A percentile compares a stretch with the other conserved stretches of the same genome.
These are phyloP conservation scores for Lepiota subincarnata DNA, from an alignment of 768 basidiomycete genomes.

Conservation along the genomic window DNA sequence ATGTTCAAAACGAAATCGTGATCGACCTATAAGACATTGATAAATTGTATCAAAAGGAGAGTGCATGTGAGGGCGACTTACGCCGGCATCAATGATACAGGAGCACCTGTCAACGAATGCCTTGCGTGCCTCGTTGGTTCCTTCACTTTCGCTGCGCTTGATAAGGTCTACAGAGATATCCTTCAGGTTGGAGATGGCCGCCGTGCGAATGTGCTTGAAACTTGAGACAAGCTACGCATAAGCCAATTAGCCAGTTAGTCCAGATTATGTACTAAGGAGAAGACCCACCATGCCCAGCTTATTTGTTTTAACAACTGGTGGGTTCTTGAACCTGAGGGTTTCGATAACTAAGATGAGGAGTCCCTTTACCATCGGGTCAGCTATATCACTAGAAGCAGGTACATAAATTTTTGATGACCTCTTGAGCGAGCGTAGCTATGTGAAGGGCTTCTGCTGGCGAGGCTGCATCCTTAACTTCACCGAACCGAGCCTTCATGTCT, in stretches of 20 bases:
- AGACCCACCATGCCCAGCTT: slow-evolving; percentile 65
- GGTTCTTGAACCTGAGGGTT: slow-evolving; percentile 67
- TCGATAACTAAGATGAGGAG: slow-evolving; percentile 69
- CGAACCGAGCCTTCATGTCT: slow-evolving; percentile 59
- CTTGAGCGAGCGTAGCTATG: slow-evolving; percentile 68
- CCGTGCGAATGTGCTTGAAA: slow-evolving; percentile 58
- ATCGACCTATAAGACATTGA: slow-evolving; percentile 50
- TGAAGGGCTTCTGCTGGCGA: slow-evolving; percentile 63
- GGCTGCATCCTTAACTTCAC: slow-evolving; percentile 32
- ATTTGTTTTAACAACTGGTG: slow-evolving; percentile 65
- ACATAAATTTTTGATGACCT: slow-evolving; percentile 36
- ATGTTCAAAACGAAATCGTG: slow-evolving; percentile 58
- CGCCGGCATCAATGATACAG: slow-evolving; percentile 30
- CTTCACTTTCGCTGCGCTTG: slow-evolving; percentile 48
- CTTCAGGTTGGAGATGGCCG: slow-evolving; percentile 47
- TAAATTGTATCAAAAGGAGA: slow-evolving; percentile 4
- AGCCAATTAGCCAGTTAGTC: slow-evolving; percentile 7
- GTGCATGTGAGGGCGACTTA: slow-evolving; percentile 14
- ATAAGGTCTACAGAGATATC: slow-evolving; percentile 53
- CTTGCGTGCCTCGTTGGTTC: slow-evolving; percentile 48
- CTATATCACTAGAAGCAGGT: slow-evolving; percentile 4
- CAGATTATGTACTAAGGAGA: not conserved
- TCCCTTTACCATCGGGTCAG: slow-evolving; percentile 41
- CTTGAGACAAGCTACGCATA: slow-evolving; percentile 53
- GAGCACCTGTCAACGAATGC: slow-evolving; percentile 49